Percentiles rank a stretch among this genome's conserved stretches.
Evolutionary conservation across 169 alveolate genomes (phyloP).

Genomic region (Cryptosporidium canis): DNA sequence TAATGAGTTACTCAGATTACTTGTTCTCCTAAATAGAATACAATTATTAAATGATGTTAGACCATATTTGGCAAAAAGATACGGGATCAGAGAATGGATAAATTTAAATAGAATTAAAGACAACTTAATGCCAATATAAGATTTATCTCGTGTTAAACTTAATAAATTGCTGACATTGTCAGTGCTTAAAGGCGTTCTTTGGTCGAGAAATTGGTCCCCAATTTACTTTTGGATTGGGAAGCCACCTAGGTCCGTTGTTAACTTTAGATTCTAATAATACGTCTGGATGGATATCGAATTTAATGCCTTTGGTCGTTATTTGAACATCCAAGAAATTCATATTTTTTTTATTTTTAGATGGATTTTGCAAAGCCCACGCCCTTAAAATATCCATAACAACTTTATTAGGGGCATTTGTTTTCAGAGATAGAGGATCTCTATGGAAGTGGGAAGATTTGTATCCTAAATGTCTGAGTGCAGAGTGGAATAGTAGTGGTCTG

Average conservation of each 20-base stretch:
- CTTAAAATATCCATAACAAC: slow-evolving; percentile 90
- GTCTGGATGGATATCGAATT: slow-evolving; percentile 50
- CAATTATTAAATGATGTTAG: slow-evolving; percentile 43
- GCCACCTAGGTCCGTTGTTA: slow-evolving; percentile 75
- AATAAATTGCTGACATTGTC: not conserved
- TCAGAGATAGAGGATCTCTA: slow-evolving; percentile 88
- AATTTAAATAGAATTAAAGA: slow-evolving; percentile 47
- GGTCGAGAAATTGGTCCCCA: slow-evolving; percentile 84
- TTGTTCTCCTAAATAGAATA: slow-evolving; percentile 73
- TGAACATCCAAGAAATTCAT: not conserved
- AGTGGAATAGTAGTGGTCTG: slow-evolving; percentile 73
- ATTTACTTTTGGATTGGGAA: slow-evolving; percentile 84
- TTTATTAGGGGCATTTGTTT: slow-evolving; percentile 88
- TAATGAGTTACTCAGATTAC: slow-evolving; percentile 77
- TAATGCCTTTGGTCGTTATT: slow-evolving; percentile 7
- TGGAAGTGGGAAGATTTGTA: slow-evolving; percentile 89
- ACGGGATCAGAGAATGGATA: slow-evolving; percentile 67
- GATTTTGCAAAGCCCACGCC: slow-evolving; percentile 76
- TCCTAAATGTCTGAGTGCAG: slow-evolving; percentile 84
- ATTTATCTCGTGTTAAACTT: not conserved
- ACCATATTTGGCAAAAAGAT: slow-evolving; percentile 60
- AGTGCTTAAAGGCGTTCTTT: not conserved
- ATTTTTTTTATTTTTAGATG: slow-evolving; percentile 23
- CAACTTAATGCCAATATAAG: slow-evolving; percentile 30
- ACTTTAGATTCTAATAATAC: slow-evolving; percentile 13